A percentile compares a stretch with the other conserved stretches of the same genome.
Evolutionary conservation across 2,329 filamentous ascomycete genomes (phyloP).

Genomic region (Aspergillus viridinutans): DNA sequence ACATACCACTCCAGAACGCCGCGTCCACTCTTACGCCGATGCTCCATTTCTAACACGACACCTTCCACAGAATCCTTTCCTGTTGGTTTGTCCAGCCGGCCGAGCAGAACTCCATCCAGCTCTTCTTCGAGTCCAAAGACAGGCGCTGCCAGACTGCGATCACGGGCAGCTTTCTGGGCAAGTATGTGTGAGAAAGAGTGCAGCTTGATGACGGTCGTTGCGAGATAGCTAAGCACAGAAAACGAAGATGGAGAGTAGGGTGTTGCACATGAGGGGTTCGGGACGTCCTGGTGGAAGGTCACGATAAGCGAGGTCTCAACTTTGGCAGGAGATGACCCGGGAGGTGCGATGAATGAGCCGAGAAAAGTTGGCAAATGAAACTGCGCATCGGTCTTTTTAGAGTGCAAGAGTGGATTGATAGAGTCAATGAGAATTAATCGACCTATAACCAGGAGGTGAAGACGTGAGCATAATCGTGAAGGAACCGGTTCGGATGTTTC

Average conservation of each 20-base stretch:
- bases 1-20: conserved; percentile 68
- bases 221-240: conserved; percentile 72
- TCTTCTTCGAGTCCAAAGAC: conserved; percentile 74
- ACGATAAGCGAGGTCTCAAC: conserved; percentile 64
- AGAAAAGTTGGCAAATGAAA: conserved; percentile 65
- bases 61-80: conserved; percentile 47
- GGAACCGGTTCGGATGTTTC: not conserved
- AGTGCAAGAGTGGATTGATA: conserved; percentile 60
- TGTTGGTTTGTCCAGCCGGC: conserved; percentile 45
- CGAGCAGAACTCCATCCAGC: conserved; percentile 72
- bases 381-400: conserved; percentile 41
- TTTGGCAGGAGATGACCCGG: conserved; percentile 23
- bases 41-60: conserved; percentile 78
- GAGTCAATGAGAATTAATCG: conserved; percentile 75
- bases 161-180: conserved; percentile 67
- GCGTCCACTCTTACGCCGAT: conserved; percentile 76
- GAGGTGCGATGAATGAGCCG: conserved; percentile 62
- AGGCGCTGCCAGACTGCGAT: conserved; percentile 71
- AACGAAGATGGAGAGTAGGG: conserved; percentile 62
- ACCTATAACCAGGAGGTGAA: conserved; percentile 44
- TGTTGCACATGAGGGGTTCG: conserved; percentile 43
- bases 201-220: conserved; percentile 77
- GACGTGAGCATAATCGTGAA: not conserved
- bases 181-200: conserved; percentile 71
- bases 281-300: conserved; percentile 78